Percentiles rank a stretch among this genome's conserved stretches.
Evolutionary conservation across 2,329 filamentous ascomycete species (phyloP).

Genomic region (Talaromyces sp.): DNA sequence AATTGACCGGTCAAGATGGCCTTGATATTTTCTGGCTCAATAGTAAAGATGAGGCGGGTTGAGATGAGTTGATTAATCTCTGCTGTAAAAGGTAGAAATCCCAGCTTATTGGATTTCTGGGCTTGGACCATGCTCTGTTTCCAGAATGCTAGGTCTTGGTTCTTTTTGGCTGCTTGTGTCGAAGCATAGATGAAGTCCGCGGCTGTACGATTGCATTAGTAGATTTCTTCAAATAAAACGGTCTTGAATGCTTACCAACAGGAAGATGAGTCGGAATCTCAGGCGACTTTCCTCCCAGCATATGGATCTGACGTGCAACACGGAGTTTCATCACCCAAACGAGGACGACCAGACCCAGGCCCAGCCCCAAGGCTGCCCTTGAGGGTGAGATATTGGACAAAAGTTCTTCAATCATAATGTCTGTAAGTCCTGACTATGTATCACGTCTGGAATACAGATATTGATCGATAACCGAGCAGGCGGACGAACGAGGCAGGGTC

Average conservation of each 20-base stretch:
- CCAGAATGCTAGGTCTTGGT: slow-evolving; percentile 64
- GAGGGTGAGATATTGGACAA: slow-evolving; percentile 46
- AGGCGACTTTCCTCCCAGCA: slow-evolving; percentile 37
- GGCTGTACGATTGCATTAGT: slow-evolving; percentile 44
- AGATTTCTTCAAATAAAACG: not conserved
- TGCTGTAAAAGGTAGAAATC: slow-evolving; percentile 50
- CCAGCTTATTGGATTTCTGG: slow-evolving; percentile 26
- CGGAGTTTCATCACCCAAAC: slow-evolving; percentile 33
- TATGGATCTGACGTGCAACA: slow-evolving; percentile 28
- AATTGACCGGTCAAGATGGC: slow-evolving; percentile 77
- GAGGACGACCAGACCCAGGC: slow-evolving; percentile 39
- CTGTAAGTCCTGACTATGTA: not conserved
- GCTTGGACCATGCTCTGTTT: slow-evolving; percentile 45
- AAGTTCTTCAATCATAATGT: slow-evolving; percentile 52
- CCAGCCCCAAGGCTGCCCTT: slow-evolving; percentile 37
- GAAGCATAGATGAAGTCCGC: slow-evolving; percentile 62
- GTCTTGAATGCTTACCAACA: slow-evolving; percentile 28
- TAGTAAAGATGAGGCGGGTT: slow-evolving; percentile 55
- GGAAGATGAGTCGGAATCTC: slow-evolving; percentile 34
- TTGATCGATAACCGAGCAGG: not conserved
- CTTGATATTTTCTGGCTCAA: slow-evolving; percentile 78
- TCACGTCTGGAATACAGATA: slow-evolving; percentile 10
- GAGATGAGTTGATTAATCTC: slow-evolving; percentile 48
- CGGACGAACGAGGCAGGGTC: not conserved
- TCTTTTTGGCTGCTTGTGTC: slow-evolving; percentile 49